Conservation (phyloP, 2,329 filamentous ascomycete genomes). For the Penicillium psychrosexuale region DNA sequence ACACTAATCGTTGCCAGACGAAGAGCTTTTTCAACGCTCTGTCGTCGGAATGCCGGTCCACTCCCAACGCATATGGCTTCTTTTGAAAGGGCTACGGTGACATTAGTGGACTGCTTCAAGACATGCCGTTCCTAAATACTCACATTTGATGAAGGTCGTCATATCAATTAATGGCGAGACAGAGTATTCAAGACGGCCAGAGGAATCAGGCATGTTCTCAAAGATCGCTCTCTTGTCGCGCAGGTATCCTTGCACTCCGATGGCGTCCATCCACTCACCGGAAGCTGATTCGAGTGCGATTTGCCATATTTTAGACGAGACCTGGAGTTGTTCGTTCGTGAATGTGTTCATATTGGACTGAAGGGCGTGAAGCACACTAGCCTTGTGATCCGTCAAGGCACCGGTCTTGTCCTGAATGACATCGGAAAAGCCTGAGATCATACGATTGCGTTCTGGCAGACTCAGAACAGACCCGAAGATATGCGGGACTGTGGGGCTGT, state of each 20-base stretch:
- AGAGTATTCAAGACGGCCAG: constrained; percentile 6
- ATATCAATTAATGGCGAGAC: constrained; percentile 13
- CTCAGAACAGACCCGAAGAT: constrained; percentile 16
- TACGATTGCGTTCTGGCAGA: constrained; percentile 14
- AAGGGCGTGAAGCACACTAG: constrained; percentile 16
- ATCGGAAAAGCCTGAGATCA: constrained; percentile 15
- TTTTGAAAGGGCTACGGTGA: constrained; percentile 15
- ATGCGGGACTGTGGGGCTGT: constrained; percentile 8
- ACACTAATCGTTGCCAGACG: constrained; percentile 13
- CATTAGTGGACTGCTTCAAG: constrained; percentile 8
- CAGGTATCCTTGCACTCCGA: constrained; percentile 22
- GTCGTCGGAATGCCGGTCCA: constrained; percentile 22
- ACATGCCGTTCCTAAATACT: background rate
- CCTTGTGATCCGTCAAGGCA: constrained; percentile 13
- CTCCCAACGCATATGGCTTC: constrained; percentile 21
- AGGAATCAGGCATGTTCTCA: constrained; percentile 9
- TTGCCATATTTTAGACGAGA: constrained; percentile 17
- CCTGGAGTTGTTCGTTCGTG: constrained; percentile 9
- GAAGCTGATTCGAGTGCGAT: constrained; percentile 12
- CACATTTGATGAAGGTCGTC: constrained; percentile 18
- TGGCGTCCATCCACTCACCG: constrained; percentile 25
- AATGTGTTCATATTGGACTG: constrained; percentile 9
- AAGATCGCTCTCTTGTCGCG: constrained; percentile 16
- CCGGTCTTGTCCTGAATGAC: constrained; percentile 16
- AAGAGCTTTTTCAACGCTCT: constrained; percentile 23